Base-by-base conservation (phyloP, 2,329 filamentous ascomycete genomes). In the Cryphonectria radicalis region DNA sequence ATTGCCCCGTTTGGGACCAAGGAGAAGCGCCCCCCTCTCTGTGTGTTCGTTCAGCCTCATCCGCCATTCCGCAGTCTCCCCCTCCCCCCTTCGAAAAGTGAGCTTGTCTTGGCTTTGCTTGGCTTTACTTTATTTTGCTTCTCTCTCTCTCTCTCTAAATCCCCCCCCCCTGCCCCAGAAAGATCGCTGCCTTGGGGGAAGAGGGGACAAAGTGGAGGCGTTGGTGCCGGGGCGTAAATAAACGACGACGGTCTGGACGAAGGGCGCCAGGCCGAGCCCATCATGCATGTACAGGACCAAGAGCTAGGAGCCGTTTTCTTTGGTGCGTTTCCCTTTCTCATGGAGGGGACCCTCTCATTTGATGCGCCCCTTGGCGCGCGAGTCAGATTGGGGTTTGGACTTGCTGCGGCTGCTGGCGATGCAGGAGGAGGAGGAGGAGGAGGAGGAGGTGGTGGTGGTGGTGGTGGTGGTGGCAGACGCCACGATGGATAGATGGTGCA, bases 1-100 rank as follows among this genome's bases (percentile, higher is more conserved):
- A 55, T 25, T 25, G 59, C 35, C 69, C n/a, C 43, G 17, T 46
- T 46, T 46, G 8, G 13, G 57, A 13, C 70, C 67, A 72, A 70
- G 67, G 55, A 70, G 43, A 46, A 8, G 55, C 63, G 25, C 53
- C 13, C 22, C n/a, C 28, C 37, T 3, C 37, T 11, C 10, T 11
- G 0, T 40, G 2, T 14, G 37, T 28, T 46, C 22, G 32, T 17
- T 46, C 63, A 70, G 70, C 57, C 67, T 67, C 59, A 46, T 46
- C 46, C 19, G 6, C 55, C 55, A 59, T 59, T 59, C 55, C 55
- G 55, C 55, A 14, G 25, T 59, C 13, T 28, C 14, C 37, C 37
- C 37, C 28, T 2, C 28, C 28, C 28, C 28, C 2, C 28, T 28
- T 3, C 10, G 11, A 40, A 40, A 40, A 11, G 37, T 40, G 37